phyloP scores from a whole-genome alignment of 2,329 filamentous ascomycete species.

The Peltaster fructicola region DNA sequence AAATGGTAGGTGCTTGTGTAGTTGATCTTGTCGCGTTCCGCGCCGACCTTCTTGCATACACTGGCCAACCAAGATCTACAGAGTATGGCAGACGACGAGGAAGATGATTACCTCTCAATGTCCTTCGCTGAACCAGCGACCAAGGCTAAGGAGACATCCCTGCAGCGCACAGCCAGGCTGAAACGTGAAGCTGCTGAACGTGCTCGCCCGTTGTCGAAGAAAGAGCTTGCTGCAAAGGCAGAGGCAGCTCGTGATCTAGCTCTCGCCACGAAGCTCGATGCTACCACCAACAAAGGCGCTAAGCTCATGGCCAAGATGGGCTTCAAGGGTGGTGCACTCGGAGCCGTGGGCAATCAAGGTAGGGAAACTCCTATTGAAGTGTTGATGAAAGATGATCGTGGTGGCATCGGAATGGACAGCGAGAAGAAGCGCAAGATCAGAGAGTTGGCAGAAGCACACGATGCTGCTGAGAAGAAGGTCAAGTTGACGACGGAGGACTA shows the following conservation, averaged over 20 bases:
- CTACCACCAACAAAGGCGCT: constrained; percentile 60
- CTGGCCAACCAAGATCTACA: not conserved
- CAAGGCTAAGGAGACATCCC: constrained; percentile 39
- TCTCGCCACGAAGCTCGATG: constrained; percentile 49
- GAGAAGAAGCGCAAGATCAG: constrained; percentile 58
- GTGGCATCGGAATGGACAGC: constrained; percentile 67
- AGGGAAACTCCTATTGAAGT: constrained; percentile 59
- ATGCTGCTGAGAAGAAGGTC: constrained; percentile 37
- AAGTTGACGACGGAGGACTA: constrained; percentile 55
- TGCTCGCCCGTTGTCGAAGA: constrained; percentile 55
- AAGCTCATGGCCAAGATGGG: constrained; percentile 97
- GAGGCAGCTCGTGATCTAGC: constrained; percentile 55
- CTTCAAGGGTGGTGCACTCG: constrained; percentile 63
- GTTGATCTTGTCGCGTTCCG: too few species aligned
- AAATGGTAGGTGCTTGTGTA: too few species aligned
- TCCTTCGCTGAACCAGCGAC: constrained; percentile 50
- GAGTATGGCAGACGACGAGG: constrained; percentile 40
- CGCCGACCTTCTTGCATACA: constrained; percentile 1
- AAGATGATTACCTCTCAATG: constrained; percentile 98
- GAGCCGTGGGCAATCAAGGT: constrained; percentile 34
- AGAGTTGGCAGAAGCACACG: constrained; percentile 37
- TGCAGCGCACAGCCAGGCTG: constrained; percentile 39
- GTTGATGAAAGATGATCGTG: constrained; percentile 58
- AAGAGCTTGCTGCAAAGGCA: constrained; percentile 61
- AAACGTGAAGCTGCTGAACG: constrained; percentile 44